These are phyloP conservation scores for Noccaea caerulescens DNA, from an alignment of 345 rosid species.

Conservation along the genomic window DNA sequence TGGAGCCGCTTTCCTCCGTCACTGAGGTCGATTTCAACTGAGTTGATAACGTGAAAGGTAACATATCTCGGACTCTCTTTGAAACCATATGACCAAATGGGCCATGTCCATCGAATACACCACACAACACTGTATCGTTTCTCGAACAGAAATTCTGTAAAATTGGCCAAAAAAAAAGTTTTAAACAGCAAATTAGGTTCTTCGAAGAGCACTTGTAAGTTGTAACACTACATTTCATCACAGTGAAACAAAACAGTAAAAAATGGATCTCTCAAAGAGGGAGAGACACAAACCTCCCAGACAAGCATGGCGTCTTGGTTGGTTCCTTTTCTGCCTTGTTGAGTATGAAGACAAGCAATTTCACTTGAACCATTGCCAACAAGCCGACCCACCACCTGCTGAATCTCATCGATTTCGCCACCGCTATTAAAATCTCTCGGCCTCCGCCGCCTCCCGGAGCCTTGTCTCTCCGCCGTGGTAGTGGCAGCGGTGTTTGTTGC, in stretches of 20 bases:
- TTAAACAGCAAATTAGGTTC: neutral
- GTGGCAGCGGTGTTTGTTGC: slow-evolving; percentile 21
- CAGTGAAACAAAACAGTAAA: too few species aligned
- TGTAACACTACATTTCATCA: slow-evolving; percentile 1
- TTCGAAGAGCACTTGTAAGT: slow-evolving; percentile 7
- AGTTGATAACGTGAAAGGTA: slow-evolving; percentile 64
- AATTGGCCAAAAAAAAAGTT: neutral
- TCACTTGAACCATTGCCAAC: slow-evolving; percentile 62
- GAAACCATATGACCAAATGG: slow-evolving; percentile 95
- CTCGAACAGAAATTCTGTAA: slow-evolving; percentile 75
- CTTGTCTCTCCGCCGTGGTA: slow-evolving; percentile 38
- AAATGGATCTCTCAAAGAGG: neutral
- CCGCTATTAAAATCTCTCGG: slow-evolving; percentile 42
- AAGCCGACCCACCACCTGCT: slow-evolving; percentile 64
- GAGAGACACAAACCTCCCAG: slow-evolving; percentile 73
- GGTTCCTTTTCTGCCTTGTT: slow-evolving; percentile 93
- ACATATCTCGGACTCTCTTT: slow-evolving; percentile 81
- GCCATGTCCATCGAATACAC: slow-evolving; percentile 97
- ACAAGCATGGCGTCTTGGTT: slow-evolving; percentile 98
- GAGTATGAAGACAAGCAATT: slow-evolving; percentile 76
- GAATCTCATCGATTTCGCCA: slow-evolving; percentile 48
- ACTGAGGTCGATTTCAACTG: slow-evolving; percentile 53
- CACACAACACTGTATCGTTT: slow-evolving; percentile 78
- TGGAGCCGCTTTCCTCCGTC: slow-evolving; percentile 20
- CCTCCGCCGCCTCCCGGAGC: slow-evolving; percentile 53